These are phyloP conservation scores for Magnolia kwangsiensis DNA, from an alignment of 164 flowering plant genomes.

Conservation along the genomic window DNA sequence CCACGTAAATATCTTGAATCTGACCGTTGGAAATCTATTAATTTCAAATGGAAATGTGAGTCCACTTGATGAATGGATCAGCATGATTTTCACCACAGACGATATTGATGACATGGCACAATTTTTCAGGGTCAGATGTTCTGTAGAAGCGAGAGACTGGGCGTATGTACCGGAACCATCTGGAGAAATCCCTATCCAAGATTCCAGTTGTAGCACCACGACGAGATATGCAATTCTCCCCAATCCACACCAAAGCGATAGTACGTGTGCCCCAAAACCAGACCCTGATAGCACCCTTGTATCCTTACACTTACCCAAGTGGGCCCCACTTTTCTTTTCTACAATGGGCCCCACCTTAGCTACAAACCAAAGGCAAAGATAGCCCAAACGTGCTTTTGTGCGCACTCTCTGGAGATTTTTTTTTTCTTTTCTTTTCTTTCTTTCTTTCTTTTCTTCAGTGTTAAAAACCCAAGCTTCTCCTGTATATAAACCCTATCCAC, in stretches of 20 bases:
- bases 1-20: too few species aligned
- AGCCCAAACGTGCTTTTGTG: neutral
- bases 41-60: too few species aligned
- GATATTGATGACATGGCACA: too few species aligned
- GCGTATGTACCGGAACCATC: too few species aligned
- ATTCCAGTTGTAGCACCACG: neutral
- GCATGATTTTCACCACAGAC: too few species aligned
- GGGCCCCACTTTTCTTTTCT: neutral
- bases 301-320: neutral
- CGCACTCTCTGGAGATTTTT: neutral
- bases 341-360: neutral
- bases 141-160: too few species aligned
- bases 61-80: too few species aligned
- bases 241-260: neutral
- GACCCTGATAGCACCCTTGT: neutral
- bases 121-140: too few species aligned
- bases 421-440: too few species aligned
- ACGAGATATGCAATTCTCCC: neutral
- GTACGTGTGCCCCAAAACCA: neutral
- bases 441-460: too few species aligned
- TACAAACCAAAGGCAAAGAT: too few species aligned
- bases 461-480: neutral
- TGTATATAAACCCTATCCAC: neutral
- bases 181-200: neutral
- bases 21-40: too few species aligned